Base-by-base conservation (phyloP, 106 monocot species). In the Dioscorea alata region DNA sequence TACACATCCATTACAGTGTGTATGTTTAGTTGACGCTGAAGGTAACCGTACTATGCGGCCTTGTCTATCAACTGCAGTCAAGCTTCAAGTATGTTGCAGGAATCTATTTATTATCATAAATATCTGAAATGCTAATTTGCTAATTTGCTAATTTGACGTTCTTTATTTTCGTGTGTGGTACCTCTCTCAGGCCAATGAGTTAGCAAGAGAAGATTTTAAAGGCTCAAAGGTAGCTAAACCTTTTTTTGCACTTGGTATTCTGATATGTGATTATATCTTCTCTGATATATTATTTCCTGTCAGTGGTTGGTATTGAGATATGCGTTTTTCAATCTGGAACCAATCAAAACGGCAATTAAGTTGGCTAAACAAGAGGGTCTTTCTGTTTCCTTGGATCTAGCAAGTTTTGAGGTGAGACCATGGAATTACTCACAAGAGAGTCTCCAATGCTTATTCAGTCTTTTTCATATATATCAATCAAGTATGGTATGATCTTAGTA, bases 31-130 rank as follows among this genome's bases (percentile, higher is more conserved):
- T 66, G 94, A 94, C 80, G 88, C 75, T 15, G 82, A 88, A 50
- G 90, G 94, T 23, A 94, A 91, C 52, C 88, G 94, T 18, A 94
- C 94, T 31, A 94, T 94, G 94, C 74, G 94, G 1, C 94, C 94
- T 12, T 90, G 90, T 61, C 79, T 94, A 19, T 80, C 85, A 12
- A 75, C 31, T 77, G 88, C 80, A n/a, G 94, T 79, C n/a, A 94
- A 85, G 75, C 73, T 94, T 63, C 90, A 93, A 81, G 92, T 93
- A 76, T 49, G 23, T 16, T 50, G 32, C 0, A 14, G 25, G 24
- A 42, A 42, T 3, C 2, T 42, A 42, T 6, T 42, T 42, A 42
- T 42, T 42, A 42, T 33, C 17, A 23, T 1, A 17, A 17, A 31
- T 4, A 17, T 63, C 8, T 17, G 31, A 28, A 28, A 28, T 12